Percentiles rank a stretch among this genome's conserved stretches.
Conservation (phyloP, 106 monocot species). For the Triglochin maritima region DNA sequence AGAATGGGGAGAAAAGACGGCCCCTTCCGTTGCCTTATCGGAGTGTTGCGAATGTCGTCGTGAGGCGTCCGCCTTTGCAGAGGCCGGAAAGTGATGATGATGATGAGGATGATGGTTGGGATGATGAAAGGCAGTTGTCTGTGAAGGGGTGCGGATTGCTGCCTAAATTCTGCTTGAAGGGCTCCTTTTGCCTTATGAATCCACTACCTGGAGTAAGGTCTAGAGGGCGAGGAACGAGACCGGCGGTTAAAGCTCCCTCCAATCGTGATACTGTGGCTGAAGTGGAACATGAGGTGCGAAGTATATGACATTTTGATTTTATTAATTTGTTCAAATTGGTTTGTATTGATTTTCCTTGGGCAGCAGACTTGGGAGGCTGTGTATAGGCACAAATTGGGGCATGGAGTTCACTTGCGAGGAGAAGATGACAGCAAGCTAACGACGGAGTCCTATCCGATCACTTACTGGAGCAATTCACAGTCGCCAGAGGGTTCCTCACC, state of each 20-base stretch:
- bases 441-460: conserved; percentile 43
- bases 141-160: conserved; percentile 51
- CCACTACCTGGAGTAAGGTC: conserved; percentile 28
- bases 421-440: conserved; percentile 40
- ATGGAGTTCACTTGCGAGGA: conserved; percentile 8
- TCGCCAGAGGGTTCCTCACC: conserved; percentile 45
- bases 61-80: neutral
- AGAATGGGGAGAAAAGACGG: conserved; percentile 5
- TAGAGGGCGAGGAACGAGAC: neutral
- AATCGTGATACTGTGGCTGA: neutral
- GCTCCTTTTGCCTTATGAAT: conserved; percentile 42
- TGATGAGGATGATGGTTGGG: conserved; percentile 15
- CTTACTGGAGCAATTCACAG: conserved; percentile 45
- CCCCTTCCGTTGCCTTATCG: conserved; percentile 17
- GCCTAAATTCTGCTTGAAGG: conserved; percentile 40
- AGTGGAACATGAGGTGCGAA: neutral
- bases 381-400: conserved; percentile 44
- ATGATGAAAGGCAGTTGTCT: conserved; percentile 14
- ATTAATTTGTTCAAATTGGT: neutral
- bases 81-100: conserved; percentile 4
- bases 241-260: neutral
- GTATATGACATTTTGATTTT: conserved; percentile 6
- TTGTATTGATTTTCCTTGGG: neutral
- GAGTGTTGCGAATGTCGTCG: conserved; percentile 11
- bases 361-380: conserved; percentile 63